Evolutionary conservation across 2,329 filamentous ascomycete species (phyloP), one percentile per base, ranked within the genome.

Genomic region (Xylariaceae sp.): DNA sequence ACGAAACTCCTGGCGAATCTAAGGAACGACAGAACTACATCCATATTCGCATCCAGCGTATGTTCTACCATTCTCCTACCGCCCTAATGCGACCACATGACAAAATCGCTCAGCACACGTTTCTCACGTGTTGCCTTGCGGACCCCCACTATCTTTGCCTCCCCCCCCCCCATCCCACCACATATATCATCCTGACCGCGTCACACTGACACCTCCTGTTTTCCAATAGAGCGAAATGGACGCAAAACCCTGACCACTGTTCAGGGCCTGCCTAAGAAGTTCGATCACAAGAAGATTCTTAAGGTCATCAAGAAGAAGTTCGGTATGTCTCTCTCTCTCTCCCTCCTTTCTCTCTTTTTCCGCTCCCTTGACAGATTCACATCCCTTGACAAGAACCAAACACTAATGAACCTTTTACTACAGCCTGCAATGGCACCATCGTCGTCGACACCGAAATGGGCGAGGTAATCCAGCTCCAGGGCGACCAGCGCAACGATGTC

Each of bases 241-340:
- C 93, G 93, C 74, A 98, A 98, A 83, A 97, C 93, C 79, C 82
- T 98, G 86, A 98, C 93, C 64, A 98, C 93, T 64, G 91, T 98
- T 66, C 92, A 97, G 82, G 93, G 93, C 74, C 85, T 98, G 65
- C 92, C 93, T 56, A 93, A 93, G 79, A 96, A 97, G 71, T 97
- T 96, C 68, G 92, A 96, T 76, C 90, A 93, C 75, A 97, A 96
- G 84, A 96, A 96, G 79, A 96, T 98, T 70, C 85, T 98, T 66
- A 96, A 96, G 80, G 91, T 95, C 74, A 95, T 97, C 80, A 97
- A 97, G 85, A 97, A 97, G 83, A 93, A 95, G 71, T 97, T 97
- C 67, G 86, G 86, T 90, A 47, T 27, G 42, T 42, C 35, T n/a
- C n/a, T n/a, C n/a, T n/a, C n/a, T n/a, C n/a, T n/a, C n/a, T n/a